Conservation (phyloP, 2,329 filamentous ascomycete species). For the Penicillium expansum region DNA sequence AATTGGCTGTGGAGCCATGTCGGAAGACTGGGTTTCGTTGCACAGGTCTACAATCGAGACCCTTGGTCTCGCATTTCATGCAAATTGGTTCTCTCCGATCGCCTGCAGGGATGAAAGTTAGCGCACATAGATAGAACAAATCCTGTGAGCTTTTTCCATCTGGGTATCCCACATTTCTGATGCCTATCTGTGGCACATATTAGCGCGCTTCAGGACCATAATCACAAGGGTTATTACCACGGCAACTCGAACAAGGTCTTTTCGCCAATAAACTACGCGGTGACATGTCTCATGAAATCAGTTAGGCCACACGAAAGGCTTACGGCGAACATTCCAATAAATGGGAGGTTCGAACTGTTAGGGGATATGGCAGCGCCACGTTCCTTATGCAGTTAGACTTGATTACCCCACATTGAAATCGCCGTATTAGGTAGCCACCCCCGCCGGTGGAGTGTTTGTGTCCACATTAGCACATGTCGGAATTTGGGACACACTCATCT, state of each 20-base stretch:
- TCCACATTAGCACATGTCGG: no score
- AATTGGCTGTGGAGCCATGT: constrained; percentile 17
- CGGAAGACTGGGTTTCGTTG: constrained; percentile 17
- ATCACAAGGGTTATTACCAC: not conserved
- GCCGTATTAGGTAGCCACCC: no score
- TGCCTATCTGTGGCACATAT: constrained; percentile 3
- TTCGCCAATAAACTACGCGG: not conserved
- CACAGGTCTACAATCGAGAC: constrained; percentile 11
- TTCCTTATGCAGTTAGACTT: not conserved
- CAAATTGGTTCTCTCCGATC: constrained; percentile 18
- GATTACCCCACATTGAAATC: not conserved
- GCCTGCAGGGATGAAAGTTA: not conserved
- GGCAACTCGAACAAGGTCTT: not conserved
- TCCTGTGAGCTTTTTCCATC: no score
- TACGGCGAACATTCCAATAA: not conserved
- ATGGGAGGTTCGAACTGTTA: not conserved
- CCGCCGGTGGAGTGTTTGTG: no score
- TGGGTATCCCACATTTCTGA: constrained; percentile 8
- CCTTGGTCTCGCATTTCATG: constrained; percentile 15
- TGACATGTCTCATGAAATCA: not conserved
- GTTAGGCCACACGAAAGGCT: not conserved
- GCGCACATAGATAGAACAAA: not conserved
- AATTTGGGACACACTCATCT: no score
- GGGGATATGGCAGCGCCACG: not conserved
- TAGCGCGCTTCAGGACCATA: not conserved